Percentiles rank a stretch among this genome's conserved stretches.
These are phyloP conservation scores for Asterochloris sp. DNA, from an alignment of 139 green algal genomes.

Conservation along the genomic window DNA sequence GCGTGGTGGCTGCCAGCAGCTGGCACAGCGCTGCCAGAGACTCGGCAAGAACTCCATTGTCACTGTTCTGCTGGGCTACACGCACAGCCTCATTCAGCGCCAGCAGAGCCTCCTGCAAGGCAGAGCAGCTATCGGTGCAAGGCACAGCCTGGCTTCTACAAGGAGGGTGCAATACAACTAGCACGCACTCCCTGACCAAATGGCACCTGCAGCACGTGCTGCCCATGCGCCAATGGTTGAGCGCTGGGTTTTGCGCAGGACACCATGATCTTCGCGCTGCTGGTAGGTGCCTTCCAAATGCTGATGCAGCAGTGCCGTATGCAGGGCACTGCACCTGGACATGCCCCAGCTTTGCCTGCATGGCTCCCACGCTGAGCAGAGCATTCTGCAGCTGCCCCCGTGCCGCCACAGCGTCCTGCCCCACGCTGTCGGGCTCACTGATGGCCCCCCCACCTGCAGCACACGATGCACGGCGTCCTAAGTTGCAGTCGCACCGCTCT, in stretches of 20 bases:
- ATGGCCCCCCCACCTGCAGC: too few relatives aligned
- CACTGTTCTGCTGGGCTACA: constrained; percentile 44
- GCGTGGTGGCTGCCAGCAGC: constrained; percentile 38
- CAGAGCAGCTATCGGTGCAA: neutral
- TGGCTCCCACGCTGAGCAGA: constrained; percentile 43
- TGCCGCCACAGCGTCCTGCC: too few relatives aligned
- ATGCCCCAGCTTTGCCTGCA: constrained; percentile 47
- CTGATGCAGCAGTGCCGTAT: neutral
- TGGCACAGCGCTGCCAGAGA: constrained; percentile 45
- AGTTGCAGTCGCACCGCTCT: too few relatives aligned
- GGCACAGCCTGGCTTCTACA: too few relatives aligned
- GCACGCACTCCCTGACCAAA: neutral
- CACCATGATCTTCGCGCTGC: too few relatives aligned
- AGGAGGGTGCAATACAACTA: neutral
- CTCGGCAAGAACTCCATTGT: constrained; percentile 40
- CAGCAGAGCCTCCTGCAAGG: constrained; percentile 39
- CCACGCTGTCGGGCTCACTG: too few relatives aligned
- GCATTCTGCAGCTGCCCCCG: constrained; percentile 34
- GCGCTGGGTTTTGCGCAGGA: too few relatives aligned
- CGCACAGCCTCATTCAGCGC: constrained; percentile 58
- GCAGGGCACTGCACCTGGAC: constrained; percentile 17
- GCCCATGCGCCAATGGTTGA: neutral
- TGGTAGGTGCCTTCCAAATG: too few relatives aligned
- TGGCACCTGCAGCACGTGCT: neutral
- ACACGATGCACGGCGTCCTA: too few relatives aligned